A percentile compares a stretch with the other conserved stretches of the same genome.
phyloP scores from a whole-genome alignment of 352 stramenopile genomes.

The Globisporangium nagaii region DNA sequence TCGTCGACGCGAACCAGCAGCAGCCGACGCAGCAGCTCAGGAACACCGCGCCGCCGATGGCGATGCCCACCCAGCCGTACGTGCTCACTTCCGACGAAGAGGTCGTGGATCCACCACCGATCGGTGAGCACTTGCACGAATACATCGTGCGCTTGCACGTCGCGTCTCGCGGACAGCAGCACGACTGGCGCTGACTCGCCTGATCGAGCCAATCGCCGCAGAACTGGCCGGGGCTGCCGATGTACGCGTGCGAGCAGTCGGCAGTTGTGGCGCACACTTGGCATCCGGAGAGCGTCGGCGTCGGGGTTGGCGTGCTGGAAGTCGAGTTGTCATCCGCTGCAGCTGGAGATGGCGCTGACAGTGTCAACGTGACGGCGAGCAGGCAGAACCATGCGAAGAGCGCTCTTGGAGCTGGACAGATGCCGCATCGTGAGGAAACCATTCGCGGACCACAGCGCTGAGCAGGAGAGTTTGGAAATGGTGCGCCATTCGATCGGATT shows the following conservation, averaged over 20 bases:
- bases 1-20: conserved; percentile 1
- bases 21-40: conserved; percentile 4
- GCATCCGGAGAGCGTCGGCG: conserved; percentile 14
- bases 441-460: no score
- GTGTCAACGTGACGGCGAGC: not conserved
- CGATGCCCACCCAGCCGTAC: conserved; percentile 1
- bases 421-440: no score
- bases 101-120: not conserved
- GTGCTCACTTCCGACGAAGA: not conserved
- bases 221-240: conserved; percentile 15
- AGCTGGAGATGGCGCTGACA: not conserved
- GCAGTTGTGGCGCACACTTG: conserved; percentile 15
- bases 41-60: not conserved
- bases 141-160: conserved; percentile 12
- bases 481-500: no score
- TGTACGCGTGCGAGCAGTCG: conserved; percentile 22
- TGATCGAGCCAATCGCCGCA: conserved; percentile 26
- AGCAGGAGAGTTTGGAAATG: no score
- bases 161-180: conserved; percentile 21
- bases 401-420: not conserved
- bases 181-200: conserved; percentile 12
- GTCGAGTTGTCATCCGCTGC: not conserved
- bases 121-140: conserved; percentile 3
- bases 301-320: not conserved
- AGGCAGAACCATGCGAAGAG: not conserved